A percentile compares a stretch with the other conserved stretches of the same genome.
These are phyloP conservation scores for Aaosphaeria arxii DNA, from an alignment of 2,329 filamentous ascomycete species.

Conservation along the genomic window DNA sequence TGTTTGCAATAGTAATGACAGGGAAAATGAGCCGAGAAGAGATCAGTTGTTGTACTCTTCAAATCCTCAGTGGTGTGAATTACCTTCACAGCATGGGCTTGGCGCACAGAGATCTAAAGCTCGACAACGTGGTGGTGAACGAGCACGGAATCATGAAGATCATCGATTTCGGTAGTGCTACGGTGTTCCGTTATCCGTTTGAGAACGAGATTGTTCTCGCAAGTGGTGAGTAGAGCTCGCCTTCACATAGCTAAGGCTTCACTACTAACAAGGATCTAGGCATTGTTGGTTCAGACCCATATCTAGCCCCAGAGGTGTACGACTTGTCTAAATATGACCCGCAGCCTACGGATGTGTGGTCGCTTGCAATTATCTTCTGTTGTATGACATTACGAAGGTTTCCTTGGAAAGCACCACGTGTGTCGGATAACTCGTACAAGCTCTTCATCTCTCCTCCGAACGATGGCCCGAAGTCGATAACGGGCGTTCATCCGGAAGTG, in stretches of 20 bases:
- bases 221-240: slow-evolving; percentile 59
- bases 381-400: slow-evolving; percentile 96
- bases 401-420: slow-evolving; percentile 91
- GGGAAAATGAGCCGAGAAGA: slow-evolving; percentile 94
- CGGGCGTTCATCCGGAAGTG: slow-evolving; percentile 27
- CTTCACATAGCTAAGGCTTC: slow-evolving; percentile 7
- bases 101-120: slow-evolving; percentile 89
- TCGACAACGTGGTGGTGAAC: slow-evolving; percentile 97
- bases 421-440: slow-evolving; percentile 92
- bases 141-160: slow-evolving; percentile 98
- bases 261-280: slow-evolving; percentile 43
- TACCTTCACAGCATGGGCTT: slow-evolving; percentile 95
- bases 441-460: slow-evolving; percentile 86
- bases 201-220: slow-evolving; percentile 82
- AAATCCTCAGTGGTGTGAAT: slow-evolving; percentile 90
- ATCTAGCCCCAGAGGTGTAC: slow-evolving; percentile 95
- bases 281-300: slow-evolving; percentile 86
- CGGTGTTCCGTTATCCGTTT: slow-evolving; percentile 96
- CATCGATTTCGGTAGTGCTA: slow-evolving; percentile 96
- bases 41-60: slow-evolving; percentile 84
- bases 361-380: slow-evolving; percentile 95
- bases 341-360: slow-evolving; percentile 94
- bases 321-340: slow-evolving; percentile 92
- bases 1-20: slow-evolving; percentile 99
- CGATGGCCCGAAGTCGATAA: slow-evolving; percentile 31